A percentile compares a stretch with the other conserved stretches of the same genome.
These are phyloP conservation scores for Russula lepida DNA, from an alignment of 768 basidiomycete genomes.

Conservation along the genomic window DNA sequence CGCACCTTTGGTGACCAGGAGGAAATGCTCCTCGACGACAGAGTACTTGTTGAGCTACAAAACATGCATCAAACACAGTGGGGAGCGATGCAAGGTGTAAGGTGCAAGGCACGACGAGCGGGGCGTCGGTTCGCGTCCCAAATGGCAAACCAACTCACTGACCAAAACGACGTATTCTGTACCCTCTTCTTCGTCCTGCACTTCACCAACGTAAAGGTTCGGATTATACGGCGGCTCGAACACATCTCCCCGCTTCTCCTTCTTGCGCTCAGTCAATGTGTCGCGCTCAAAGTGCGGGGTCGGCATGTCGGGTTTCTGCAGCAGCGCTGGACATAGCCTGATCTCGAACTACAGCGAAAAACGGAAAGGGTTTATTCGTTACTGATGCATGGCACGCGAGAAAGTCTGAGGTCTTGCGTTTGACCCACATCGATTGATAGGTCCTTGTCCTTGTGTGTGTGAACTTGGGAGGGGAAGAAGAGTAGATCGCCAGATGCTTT, in stretches of 20 bases:
- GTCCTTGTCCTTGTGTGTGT: slow-evolving; percentile 53
- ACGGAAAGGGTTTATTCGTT: background rate
- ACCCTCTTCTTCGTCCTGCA: slow-evolving; percentile 51
- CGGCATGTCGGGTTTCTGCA: slow-evolving; percentile 59
- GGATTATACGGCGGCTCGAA: slow-evolving; percentile 83
- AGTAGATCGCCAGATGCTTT: slow-evolving; percentile 55
- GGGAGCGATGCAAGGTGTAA: background rate
- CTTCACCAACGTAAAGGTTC: slow-evolving; percentile 66
- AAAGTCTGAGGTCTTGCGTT: background rate
- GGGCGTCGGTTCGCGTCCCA: background rate
- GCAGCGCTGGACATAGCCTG: slow-evolving; percentile 74
- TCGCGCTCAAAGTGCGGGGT: slow-evolving; percentile 34
- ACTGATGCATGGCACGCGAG: background rate
- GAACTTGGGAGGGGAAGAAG: slow-evolving; percentile 69
- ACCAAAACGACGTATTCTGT: slow-evolving; percentile 66
- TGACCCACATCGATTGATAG: slow-evolving; percentile 51
- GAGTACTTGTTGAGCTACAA: slow-evolving; percentile 79
- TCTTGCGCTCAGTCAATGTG: slow-evolving; percentile 22
- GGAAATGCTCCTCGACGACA: slow-evolving; percentile 75
- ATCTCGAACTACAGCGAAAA: slow-evolving; percentile 62
- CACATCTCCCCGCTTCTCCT: slow-evolving; percentile 45
- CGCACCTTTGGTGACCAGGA: slow-evolving; percentile 79
- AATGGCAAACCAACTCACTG: slow-evolving; percentile 22
- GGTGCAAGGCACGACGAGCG: too few relatives aligned
- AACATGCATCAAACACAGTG: background rate